Evolutionary conservation across 2,329 filamentous ascomycete genomes (phyloP).

Genomic region (Venturia oleaginea): DNA sequence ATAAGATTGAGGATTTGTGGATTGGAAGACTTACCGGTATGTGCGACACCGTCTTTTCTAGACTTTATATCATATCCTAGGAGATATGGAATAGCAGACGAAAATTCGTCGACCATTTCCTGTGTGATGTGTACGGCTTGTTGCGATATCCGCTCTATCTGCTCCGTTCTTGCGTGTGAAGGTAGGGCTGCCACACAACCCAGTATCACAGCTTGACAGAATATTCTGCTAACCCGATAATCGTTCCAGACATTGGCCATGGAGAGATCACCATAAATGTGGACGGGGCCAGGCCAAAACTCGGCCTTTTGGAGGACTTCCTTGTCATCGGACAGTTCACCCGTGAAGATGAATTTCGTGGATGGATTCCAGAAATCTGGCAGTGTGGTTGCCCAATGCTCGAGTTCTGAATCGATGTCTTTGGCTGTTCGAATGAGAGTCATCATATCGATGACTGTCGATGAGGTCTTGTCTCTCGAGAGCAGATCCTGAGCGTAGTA

Average conservation of each 20-base stretch:
- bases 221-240: constrained; percentile 32
- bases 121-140: constrained; percentile 18
- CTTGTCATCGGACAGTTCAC: constrained; percentile 14
- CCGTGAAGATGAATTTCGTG: constrained; percentile 14
- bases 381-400: constrained; percentile 29
- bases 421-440: constrained; percentile 27
- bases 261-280: constrained; percentile 30
- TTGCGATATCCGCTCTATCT: constrained; percentile 7
- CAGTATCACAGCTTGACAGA: constrained; percentile 31
- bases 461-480: constrained; percentile 17
- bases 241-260: constrained; percentile 33
- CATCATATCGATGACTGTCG: constrained; percentile 22
- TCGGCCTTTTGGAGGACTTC: constrained; percentile 24
- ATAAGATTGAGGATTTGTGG: too few relatives aligned
- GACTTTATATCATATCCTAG: constrained; percentile 28
- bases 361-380: constrained; percentile 27
- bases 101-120: constrained; percentile 31
- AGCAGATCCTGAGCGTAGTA: constrained; percentile 25
- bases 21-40: constrained; percentile 21
- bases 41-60: constrained; percentile 19
- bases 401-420: constrained; percentile 28
- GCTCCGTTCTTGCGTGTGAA: neutral
- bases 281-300: constrained; percentile 30
- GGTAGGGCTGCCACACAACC: constrained; percentile 21
- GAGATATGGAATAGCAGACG: constrained; percentile 31